Evolutionary conservation across 1,139 yeast species (phyloP).

Genomic region (Blastobotrys malaysiensis): DNA sequence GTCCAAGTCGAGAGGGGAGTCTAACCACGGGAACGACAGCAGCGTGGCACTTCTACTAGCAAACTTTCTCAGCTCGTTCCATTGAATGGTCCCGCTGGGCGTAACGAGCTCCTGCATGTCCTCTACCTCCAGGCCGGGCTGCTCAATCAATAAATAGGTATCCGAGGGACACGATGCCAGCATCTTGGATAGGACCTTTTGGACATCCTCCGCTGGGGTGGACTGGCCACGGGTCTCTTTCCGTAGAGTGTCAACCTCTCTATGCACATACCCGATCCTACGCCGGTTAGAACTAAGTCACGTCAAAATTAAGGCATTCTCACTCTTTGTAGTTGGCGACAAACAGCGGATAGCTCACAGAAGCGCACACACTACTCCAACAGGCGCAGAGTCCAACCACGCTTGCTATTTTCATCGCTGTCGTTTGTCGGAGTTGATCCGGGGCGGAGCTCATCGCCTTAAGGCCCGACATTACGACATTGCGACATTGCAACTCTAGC

Average conservation of each 20-base stretch:
- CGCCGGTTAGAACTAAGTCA: not conserved
- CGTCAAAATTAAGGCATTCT: constrained; percentile 4
- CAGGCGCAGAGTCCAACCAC: constrained; percentile 18
- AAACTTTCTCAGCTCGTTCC: constrained; percentile 52
- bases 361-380: not conserved
- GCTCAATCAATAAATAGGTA: constrained; percentile 60
- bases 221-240: constrained; percentile 28
- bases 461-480: not conserved
- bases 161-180: constrained; percentile 63
- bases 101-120: constrained; percentile 47
- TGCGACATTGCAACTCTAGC: not conserved
- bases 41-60: constrained; percentile 58
- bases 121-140: constrained; percentile 58
- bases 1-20: constrained; percentile 44
- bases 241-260: constrained; percentile 18
- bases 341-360: constrained; percentile 22
- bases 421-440: not conserved
- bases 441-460: not conserved
- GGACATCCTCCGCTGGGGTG: constrained; percentile 35
- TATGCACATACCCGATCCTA: constrained; percentile 36
- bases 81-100: constrained; percentile 34
- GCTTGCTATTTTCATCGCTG: not conserved
- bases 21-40: constrained; percentile 53
- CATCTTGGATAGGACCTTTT: constrained; percentile 44
- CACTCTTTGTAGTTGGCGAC: constrained; percentile 26